Evolutionary conservation across 2,329 filamentous ascomycete genomes (phyloP), one percentile per base, ranked within the genome.

Genomic region (Trichophyton rubrum): DNA sequence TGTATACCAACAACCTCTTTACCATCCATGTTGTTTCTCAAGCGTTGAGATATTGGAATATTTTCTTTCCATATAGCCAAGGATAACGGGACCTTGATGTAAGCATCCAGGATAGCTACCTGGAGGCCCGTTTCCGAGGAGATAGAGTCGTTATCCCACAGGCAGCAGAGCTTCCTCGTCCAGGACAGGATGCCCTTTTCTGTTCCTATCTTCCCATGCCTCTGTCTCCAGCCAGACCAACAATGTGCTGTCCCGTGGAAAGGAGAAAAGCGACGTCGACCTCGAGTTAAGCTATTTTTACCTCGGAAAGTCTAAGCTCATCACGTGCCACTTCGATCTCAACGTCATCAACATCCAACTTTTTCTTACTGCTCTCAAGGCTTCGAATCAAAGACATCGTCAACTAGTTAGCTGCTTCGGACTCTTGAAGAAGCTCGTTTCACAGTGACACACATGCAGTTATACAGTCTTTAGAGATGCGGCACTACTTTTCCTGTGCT

Each of bases 281-380:
- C 51, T 55, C 15, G 27, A 35, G 24, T 33, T 55, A 33, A 55
- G 51, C 51, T 55, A 51, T 51, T 20, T 51, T 49, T 47, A 13
- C 20, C 24, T 24, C 20, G 33, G 33, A 8, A 8, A 13, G 45
- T 13, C 22, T 13, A 55, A 55, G 27, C 51, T n/a, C 20, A 27
- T 55, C 51, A 55, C 51, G 51, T 55, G 51, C 51, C n/a, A 20
- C 7, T 3, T 7, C 15, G 17, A 55, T 35, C 51, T 27, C 51
- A 27, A 55, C 51, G 51, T 55, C 51, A 55, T 55, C 15, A 55
- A 55, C 27, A 55, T 55, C 51, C 51, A 55, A 55, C 51, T 35
- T 55, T 33, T 22, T 30, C 6, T 30, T 30, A 4, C 22, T n/a
- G 24, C 45, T 33, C 27, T 55, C 49, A 15, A 33, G 27, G 27